Evolutionary conservation across 441 rosid genomes (phyloP).

Genomic region (Corymbia calophylla): DNA sequence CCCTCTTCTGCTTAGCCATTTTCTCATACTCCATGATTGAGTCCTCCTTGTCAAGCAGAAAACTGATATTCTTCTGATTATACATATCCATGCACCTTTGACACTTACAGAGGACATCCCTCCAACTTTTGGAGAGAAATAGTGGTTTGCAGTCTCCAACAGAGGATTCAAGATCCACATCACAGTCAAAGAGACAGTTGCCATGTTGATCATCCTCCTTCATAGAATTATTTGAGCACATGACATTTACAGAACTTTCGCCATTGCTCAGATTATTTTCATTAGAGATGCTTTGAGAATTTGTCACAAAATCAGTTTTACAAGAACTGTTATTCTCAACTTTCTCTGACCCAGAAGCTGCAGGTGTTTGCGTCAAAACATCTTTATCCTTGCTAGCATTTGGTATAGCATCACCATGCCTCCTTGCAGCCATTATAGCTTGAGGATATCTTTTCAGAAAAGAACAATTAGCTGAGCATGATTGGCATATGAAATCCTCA

Average conservation of each 20-base stretch:
- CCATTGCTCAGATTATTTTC: slow-evolving; percentile 14
- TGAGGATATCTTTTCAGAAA: slow-evolving; percentile 62
- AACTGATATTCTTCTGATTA: slow-evolving; percentile 45
- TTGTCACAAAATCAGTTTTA: slow-evolving; percentile 1
- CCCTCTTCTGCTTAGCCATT: slow-evolving; percentile 81
- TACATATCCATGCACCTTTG: slow-evolving; percentile 60
- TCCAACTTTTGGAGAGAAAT: slow-evolving; percentile 80
- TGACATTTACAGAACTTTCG: slow-evolving; percentile 42
- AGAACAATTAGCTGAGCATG: slow-evolving; percentile 60
- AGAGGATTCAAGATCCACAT: slow-evolving; percentile 8
- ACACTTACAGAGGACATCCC: slow-evolving; percentile 75
- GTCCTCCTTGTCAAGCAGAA: slow-evolving; percentile 73
- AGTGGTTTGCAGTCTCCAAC: slow-evolving; percentile 45
- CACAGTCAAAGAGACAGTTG: slow-evolving; percentile 38
- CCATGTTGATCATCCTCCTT: slow-evolving; percentile 3
- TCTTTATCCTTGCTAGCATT: slow-evolving; percentile 37
- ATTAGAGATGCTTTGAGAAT: slow-evolving; percentile 8
- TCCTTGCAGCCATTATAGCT: slow-evolving; percentile 46
- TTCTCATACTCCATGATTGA: slow-evolving; percentile 85
- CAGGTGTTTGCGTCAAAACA: slow-evolving; percentile 28
- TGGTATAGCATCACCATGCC: slow-evolving; percentile 11
- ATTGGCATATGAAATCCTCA: slow-evolving; percentile 81
- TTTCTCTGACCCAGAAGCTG: slow-evolving; percentile 29
- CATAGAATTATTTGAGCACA: slow-evolving; percentile 9
- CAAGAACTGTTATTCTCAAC: slow-evolving; percentile 25